Evolutionary conservation across 495 filamentous ascomycete genomes (phyloP).

Genomic region (Hypoxylon fragiforme): DNA sequence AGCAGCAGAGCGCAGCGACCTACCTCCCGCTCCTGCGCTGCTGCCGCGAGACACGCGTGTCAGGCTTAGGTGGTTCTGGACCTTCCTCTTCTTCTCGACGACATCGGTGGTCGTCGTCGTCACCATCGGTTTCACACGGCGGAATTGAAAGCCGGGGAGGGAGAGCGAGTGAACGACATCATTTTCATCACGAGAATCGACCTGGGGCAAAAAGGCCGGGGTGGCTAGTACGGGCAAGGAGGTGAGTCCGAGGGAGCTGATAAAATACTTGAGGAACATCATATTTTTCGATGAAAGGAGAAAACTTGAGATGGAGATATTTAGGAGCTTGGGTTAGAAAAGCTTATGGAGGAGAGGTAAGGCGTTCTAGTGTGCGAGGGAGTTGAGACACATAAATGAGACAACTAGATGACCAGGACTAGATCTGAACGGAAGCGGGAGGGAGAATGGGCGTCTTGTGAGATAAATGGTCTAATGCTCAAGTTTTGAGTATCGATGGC

Average conservation of each 20-base stretch:
- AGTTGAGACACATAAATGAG: not conserved
- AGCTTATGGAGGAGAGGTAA: no score
- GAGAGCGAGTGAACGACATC: constrained; percentile 11
- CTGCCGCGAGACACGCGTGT: constrained; percentile 8
- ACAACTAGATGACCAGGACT: not conserved
- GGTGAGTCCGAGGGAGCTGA: not conserved
- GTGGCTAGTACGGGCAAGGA: not conserved
- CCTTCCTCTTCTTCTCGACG: constrained; percentile 7
- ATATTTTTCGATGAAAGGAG: not conserved
- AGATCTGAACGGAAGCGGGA: not conserved
- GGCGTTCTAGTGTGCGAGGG: no score
- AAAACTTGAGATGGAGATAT: not conserved
- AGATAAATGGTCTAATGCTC: no score
- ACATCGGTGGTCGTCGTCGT: not conserved
- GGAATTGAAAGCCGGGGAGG: constrained; percentile 15
- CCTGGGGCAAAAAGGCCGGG: not conserved
- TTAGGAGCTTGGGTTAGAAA: no score
- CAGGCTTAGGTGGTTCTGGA: constrained; percentile 12
- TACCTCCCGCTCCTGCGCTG: not conserved
- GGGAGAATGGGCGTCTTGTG: not conserved
- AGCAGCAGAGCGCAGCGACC: constrained; percentile 5
- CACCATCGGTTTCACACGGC: constrained; percentile 6
- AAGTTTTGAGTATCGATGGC: no score
- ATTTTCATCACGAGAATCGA: not conserved
- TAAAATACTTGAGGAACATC: not conserved